Base-by-base conservation (phyloP, 495 filamentous ascomycete species). In the Barbatosphaeria neglecta region DNA sequence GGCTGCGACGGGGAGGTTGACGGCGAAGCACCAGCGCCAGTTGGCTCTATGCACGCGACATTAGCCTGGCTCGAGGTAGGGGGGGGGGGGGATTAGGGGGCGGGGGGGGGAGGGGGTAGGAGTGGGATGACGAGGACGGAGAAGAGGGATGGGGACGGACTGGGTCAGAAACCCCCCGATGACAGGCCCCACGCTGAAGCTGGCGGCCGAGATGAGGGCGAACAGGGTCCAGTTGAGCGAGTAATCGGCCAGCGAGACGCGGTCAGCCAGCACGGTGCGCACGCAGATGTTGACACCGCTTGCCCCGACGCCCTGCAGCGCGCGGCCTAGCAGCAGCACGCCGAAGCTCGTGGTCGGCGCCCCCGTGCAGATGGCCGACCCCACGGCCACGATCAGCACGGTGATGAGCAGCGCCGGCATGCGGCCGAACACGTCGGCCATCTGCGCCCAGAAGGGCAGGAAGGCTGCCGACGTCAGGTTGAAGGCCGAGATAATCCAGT, bases 401-500 rank as follows among this genome's bases (percentile, higher is more conserved):
- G 52, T 23, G 22, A 43, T 15, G 1, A 52, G 52, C 16, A 61
- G 38, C 13, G 56, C 49, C 5, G 41, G 28, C 48, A 50, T 43
- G 18, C 78, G 68, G 6, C 78, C 78, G 49, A 77, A 81, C 31
- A 81, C 63, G 49, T 82, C 77, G 37, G 76, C 63, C 25, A 77
- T 61, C 50, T 82, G 78, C 15, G 72, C 76, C 57, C 72, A 80
- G 47, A 73, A 66, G n/a, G 78, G 78, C 5, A 81, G 75, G 54
- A 81, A 81, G 16, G 77, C 67, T 13, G 77, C 70, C 0, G 74
- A 70, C n/a, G 76, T 77, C 4, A 83, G 65, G 48, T 72, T 80
- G 59, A 77, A 82, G 16, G 76, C 63, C 0, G 78, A 75, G 41
- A 82, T 69, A 53, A 82, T 80, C 77, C 78, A 82, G 53, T 79